Conservation (phyloP, 2,329 filamentous ascomycete species). For the Claviceps monticola region DNA sequence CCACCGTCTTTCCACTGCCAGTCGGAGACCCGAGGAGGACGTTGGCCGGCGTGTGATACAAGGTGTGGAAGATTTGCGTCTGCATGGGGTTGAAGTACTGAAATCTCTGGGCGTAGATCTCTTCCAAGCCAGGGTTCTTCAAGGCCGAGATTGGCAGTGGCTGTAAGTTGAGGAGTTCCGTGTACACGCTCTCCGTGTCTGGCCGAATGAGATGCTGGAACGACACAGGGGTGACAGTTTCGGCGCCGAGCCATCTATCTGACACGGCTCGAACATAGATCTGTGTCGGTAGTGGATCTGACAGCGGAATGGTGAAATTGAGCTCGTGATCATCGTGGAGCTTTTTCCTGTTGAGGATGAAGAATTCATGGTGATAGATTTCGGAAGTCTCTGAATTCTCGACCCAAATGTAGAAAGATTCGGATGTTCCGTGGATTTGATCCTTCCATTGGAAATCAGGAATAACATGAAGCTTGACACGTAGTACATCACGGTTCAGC, state of each 20-base stretch:
- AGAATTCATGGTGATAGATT: conserved; percentile 96
- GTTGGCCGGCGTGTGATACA: conserved; percentile 86
- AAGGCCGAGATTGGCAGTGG: conserved; percentile 76
- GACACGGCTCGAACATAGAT: conserved; percentile 93
- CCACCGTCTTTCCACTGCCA: conserved; percentile 93
- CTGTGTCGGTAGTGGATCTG: conserved; percentile 84
- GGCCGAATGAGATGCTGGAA: conserved; percentile 96
- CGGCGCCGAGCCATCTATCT: conserved; percentile 90
- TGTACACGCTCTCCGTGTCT: conserved; percentile 95
- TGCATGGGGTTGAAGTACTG: conserved; percentile 99
- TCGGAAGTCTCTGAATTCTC: conserved; percentile 96
- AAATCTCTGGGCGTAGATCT: conserved; percentile 78
- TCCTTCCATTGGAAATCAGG: conserved; percentile 95
- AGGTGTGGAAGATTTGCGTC: conserved; percentile 92
- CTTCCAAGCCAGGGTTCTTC: conserved; percentile 75
- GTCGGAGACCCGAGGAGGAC: conserved; percentile 92
- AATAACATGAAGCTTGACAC: conserved; percentile 75
- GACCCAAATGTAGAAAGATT: conserved; percentile 98
- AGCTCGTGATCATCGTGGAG: conserved; percentile 93
- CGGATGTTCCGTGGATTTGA: conserved; percentile 79
- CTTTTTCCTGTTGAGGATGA: conserved; percentile 82
- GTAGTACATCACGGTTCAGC: conserved; percentile 81
- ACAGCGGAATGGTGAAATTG: conserved; percentile 91
- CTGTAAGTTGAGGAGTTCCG: conserved; percentile 81
- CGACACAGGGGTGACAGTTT: conserved; percentile 88